Base-by-base conservation (phyloP, 441 rosid genomes). In the Raphanus hybrid region DNA sequence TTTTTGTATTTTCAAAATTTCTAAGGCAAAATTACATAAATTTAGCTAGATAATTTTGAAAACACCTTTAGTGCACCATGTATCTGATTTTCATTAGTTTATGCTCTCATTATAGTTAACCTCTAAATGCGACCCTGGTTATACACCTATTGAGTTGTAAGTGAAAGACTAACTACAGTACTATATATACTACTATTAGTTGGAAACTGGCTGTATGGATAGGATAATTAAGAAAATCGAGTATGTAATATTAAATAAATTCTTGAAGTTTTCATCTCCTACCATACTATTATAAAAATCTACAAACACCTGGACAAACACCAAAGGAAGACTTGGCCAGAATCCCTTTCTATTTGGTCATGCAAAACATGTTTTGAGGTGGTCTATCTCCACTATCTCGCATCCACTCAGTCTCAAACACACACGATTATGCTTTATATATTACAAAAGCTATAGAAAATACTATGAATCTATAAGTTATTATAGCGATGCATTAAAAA, bases 341-440 rank as follows among this genome's bases (percentile, higher is more conserved):
- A 76, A 55, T 8, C 26, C 27, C 60, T 18, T 18, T 55, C 9
- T 55, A 18, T 55, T 18, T 57, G 68, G 67, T 11, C 8, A 76
- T 41, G 80, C 52, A 70, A 43, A 58, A 55, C 52, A 77, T 77
- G 67, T 64, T 70, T 41, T n/a, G 32, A 69, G 14, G 37, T 16
- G 68, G 73, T 26, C 64, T 59, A 20, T 70, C 65, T 70, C 64
- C 27, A 27, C 66, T 64, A 54, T 52, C 18, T 32, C 57, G 20
- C 58, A 69, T 52, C 79, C 75, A 76, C 65, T 76, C 29, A 26
- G 32, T 11, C 74, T 12, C 66, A 27, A 11, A 59, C 64, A 59
- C 64, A 59, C 64, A 59, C 23, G 23, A 4, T 26, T 59, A 26
- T 26, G 35, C 8, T 59, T 26, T 59, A 59, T 59, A 59, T 26